Evolutionary conservation across 1,284 basidiomycete genomes (phyloP), one percentile per base, ranked within the genome.

Genomic region (Cryptococcus sp.): DNA sequence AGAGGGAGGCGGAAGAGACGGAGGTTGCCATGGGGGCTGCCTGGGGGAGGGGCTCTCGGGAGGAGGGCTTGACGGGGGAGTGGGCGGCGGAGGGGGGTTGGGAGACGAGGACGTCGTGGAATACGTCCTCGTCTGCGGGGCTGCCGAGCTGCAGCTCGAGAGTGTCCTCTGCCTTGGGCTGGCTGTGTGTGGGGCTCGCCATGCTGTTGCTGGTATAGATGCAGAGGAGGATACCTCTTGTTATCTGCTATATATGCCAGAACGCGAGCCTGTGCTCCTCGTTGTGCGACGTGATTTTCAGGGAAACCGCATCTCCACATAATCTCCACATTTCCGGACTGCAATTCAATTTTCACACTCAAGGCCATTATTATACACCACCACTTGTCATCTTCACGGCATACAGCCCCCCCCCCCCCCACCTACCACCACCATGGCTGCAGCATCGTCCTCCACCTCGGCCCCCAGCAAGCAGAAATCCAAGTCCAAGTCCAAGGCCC

Each of bases 81-180:
- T 36, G 45, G 28, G 36, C 53, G 28, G 28, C 28, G 28, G 28
- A 5, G 28, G 28, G 28, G 28, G 28, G 28, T n/a, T 57, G 44
- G 28, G 51, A 16, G 13, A 33, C 50, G 7, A 33, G 47, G 43
- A 61, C 42, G 39, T 60, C 59, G n/a, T 60, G 56, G 39, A 56
- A 57, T 28, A 45, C 53, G 24, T 45, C 38, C 16, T 36, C 23
- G 33, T 55, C 55, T n/a, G 50, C 28, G 12, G 45, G 50, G 44
- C 57, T 46, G 35, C 59, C 57, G 28, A 55, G 58, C 5, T 24
- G 38, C 23, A 69, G 53, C 47, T 69, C 66, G 4, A 65, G 60
- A 55, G 67, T 64, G 42, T 65, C 60, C 15, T 58, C 60, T 9
- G 61, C 61, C 42, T 52, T 50, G 20, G 67, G 46, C 9, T 62